These are phyloP conservation scores for Perilla frutescens DNA, from an alignment of 257 asterid species.

Conservation along the genomic window DNA sequence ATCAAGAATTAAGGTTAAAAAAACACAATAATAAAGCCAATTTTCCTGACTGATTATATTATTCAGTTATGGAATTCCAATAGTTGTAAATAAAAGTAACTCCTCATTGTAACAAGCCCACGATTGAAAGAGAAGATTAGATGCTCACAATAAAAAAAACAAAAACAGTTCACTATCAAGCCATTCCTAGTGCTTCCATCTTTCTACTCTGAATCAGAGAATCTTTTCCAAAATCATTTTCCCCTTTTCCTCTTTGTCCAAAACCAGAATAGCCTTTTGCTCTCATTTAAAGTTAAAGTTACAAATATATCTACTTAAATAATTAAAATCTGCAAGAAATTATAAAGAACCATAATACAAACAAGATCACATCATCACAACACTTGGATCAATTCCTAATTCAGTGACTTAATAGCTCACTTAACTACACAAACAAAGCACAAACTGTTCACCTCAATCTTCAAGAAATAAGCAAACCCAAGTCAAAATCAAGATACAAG, in stretches of 20 bases:
- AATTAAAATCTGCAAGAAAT: too few relatives aligned
- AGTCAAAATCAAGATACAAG: not conserved
- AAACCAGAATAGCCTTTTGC: too few relatives aligned
- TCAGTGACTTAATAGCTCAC: not conserved
- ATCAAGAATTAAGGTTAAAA: not conserved
- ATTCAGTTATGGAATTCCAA: too few relatives aligned
- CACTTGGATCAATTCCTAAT: not conserved
- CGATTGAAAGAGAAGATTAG: constrained; percentile 14
- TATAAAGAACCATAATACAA: too few relatives aligned
- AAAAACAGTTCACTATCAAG: not conserved
- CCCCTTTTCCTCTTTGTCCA: too few relatives aligned
- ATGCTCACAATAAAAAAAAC: constrained; percentile 28
- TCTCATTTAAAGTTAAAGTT: too few relatives aligned
- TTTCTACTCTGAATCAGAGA: constrained; percentile 19
- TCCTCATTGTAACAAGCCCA: constrained; percentile 26
- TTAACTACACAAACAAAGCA: too few relatives aligned
- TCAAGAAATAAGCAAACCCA: not conserved
- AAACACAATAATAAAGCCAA: not conserved
- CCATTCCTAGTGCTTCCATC: constrained; percentile 29
- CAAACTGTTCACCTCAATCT: too few relatives aligned
- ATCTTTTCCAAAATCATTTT: not conserved
- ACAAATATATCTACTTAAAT: too few relatives aligned
- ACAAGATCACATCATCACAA: not conserved
- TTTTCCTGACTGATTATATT: not conserved
- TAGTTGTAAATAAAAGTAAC: not conserved